Percentiles rank a stretch among this genome's conserved stretches.
Evolutionary conservation across 306 rosid species (phyloP).

Genomic region (Inga oerstediana): DNA sequence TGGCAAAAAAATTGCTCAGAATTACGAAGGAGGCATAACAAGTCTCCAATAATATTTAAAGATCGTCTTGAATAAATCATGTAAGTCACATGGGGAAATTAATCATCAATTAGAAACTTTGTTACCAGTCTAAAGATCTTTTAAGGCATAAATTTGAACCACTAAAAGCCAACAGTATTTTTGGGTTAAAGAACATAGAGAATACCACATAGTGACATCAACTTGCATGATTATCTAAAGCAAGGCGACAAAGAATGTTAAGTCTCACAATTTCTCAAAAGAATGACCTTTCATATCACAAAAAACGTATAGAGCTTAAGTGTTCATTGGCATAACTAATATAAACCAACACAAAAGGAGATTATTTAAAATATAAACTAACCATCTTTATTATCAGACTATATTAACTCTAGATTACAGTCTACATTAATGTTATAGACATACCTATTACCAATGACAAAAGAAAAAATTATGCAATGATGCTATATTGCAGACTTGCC

Average conservation of each 20-base stretch:
- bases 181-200: neutral
- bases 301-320: slow-evolving; percentile 7
- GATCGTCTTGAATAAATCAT: neutral
- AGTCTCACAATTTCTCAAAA: neutral
- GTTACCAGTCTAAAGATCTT: neutral
- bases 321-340: slow-evolving; percentile 10
- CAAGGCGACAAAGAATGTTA: neutral
- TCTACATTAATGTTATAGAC: neutral
- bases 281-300: slow-evolving; percentile 11
- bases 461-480: neutral
- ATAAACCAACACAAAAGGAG: slow-evolving; percentile 7
- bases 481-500: neutral
- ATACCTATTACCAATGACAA: neutral
- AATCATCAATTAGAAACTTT: neutral
- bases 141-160: neutral
- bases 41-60: slow-evolving; percentile 7
- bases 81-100: neutral
- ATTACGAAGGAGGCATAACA: neutral
- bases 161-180: neutral
- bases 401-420: neutral
- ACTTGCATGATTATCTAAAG: neutral
- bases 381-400: neutral
- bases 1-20: neutral
- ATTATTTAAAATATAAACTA: neutral
- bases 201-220: neutral